phyloP scores from a whole-genome alignment of 148 eudicot genomes.

The Camellia lanceoleosa region DNA sequence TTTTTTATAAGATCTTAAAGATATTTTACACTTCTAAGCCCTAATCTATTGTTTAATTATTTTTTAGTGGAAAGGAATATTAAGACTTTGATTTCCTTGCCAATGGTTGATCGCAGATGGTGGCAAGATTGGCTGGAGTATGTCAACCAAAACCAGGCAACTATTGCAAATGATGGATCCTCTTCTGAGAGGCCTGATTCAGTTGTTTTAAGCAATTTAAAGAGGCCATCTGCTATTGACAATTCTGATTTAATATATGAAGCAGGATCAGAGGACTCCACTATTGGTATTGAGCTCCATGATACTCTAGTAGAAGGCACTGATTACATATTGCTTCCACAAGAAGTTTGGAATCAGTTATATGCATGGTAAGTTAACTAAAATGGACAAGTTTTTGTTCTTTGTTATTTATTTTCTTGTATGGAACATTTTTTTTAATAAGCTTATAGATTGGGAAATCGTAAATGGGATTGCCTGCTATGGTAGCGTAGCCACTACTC shows the following conservation, averaged over 20 bases:
- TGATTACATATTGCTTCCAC: slow-evolving; percentile 81
- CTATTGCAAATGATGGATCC: slow-evolving; percentile 44
- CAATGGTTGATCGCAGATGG: slow-evolving; percentile 55
- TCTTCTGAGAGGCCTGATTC: slow-evolving; percentile 42
- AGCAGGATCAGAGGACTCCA: slow-evolving; percentile 39
- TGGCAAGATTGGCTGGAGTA: slow-evolving; percentile 90
- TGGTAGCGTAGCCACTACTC: background rate
- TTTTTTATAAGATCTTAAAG: background rate
- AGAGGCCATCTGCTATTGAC: slow-evolving; percentile 73
- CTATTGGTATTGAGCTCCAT: slow-evolving; percentile 56
- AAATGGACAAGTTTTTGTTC: background rate
- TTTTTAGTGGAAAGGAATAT: background rate
- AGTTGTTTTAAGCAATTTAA: slow-evolving; percentile 31
- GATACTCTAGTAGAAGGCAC: slow-evolving; percentile 92
- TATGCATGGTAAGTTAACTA: slow-evolving; percentile 9
- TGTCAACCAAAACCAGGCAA: slow-evolving; percentile 59
- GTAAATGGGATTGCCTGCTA: background rate
- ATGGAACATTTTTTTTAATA: background rate
- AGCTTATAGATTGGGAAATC: background rate
- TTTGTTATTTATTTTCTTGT: background rate
- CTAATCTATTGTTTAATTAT: background rate
- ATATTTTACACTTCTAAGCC: background rate
- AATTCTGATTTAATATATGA: slow-evolving; percentile 77
- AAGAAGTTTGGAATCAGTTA: slow-evolving; percentile 17
- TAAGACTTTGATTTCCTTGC: background rate